Conservation (phyloP, 1,284 basidiomycete species). For the Inonotus hispidus region DNA sequence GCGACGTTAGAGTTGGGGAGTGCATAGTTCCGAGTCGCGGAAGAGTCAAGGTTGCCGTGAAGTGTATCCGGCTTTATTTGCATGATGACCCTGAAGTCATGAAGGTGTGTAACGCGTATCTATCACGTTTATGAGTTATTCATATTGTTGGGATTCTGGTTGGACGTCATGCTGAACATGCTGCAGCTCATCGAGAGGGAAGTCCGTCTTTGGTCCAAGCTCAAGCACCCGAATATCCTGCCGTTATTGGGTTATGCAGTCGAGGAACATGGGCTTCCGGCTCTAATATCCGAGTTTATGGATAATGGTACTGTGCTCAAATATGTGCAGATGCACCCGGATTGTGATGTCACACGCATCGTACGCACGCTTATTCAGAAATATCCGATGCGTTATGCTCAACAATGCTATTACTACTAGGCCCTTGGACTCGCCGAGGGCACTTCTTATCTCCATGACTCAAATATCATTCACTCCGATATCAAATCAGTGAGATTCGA, state of each 20-base stretch:
- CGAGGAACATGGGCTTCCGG: neutral
- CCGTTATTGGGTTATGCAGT: neutral
- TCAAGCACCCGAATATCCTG: conserved; percentile 12
- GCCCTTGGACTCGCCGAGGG: conserved; percentile 11
- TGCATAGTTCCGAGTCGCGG: neutral
- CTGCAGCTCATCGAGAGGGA: conserved; percentile 8
- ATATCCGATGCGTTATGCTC: neutral
- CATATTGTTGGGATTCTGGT: neutral
- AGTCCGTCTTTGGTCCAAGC: conserved; percentile 9
- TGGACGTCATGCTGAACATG: too few species aligned
- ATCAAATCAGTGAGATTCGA: conserved; percentile 13
- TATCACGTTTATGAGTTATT: neutral
- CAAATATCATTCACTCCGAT: conserved; percentile 15
- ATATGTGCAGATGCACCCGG: conserved; percentile 8
- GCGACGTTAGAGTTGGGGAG: neutral
- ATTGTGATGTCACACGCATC: conserved; percentile 3
- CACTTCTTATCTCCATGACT: conserved; percentile 14
- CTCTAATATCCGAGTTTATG: conserved; percentile 18
- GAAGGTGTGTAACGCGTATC: neutral
- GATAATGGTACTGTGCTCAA: conserved; percentile 10
- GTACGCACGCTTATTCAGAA: neutral
- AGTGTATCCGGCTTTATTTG: conserved; percentile 1
- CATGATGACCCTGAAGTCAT: neutral
- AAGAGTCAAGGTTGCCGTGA: conserved; percentile 4
- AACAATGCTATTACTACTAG: neutral